Evolutionary conservation across 331 rosid genomes (phyloP).

Genomic region (Cydonia oblonga): DNA sequence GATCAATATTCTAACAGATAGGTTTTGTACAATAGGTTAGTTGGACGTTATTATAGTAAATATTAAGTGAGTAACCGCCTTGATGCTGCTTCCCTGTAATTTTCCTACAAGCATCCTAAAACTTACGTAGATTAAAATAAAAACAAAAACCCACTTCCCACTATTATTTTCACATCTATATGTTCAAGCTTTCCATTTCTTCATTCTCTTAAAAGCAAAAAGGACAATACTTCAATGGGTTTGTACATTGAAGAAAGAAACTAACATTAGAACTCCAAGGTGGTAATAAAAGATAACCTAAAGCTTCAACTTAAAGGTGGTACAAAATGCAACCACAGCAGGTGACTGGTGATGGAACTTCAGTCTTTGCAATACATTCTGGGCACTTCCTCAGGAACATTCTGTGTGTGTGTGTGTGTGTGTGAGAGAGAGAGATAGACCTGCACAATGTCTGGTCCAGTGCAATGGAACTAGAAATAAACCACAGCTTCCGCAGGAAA

Average conservation of each 20-base stretch:
- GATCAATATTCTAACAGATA: background rate
- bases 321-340: background rate
- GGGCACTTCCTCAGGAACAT: background rate
- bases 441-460: constrained; percentile 82
- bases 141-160: background rate
- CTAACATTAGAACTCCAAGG: background rate
- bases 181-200: background rate
- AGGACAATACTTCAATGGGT: background rate
- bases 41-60: background rate
- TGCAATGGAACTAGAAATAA: constrained; percentile 73
- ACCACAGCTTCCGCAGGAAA: constrained; percentile 67
- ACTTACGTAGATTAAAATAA: background rate
- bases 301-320: background rate
- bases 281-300: background rate
- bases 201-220: background rate
- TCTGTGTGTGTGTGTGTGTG: background rate
- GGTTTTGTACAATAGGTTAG: background rate
- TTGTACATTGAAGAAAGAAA: background rate
- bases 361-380: background rate
- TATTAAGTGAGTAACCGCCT: background rate
- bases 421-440: constrained; percentile 34
- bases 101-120: background rate
- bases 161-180: background rate
- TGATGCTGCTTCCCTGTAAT: background rate
- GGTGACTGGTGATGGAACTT: background rate